A percentile compares a stretch with the other conserved stretches of the same genome.
Conservation (phyloP, 805 yeast species). For the Nakazawaea wyomingensis region DNA sequence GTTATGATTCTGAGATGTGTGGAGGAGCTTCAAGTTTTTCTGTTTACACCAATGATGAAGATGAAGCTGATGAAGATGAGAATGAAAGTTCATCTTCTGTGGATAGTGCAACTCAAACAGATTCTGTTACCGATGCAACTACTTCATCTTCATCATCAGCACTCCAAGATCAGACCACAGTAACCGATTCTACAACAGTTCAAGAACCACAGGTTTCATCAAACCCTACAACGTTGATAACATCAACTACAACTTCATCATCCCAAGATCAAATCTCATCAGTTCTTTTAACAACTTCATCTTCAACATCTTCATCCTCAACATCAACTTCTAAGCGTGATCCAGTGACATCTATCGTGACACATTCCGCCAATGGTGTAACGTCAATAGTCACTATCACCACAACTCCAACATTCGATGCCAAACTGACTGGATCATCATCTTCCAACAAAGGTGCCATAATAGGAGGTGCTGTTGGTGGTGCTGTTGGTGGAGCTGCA, state of each 20-base stretch:
- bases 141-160: constrained; percentile 25
- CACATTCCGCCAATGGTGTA: constrained; percentile 14
- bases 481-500: constrained; percentile 25
- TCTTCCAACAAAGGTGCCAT: constrained; percentile 27
- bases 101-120: background rate
- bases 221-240: constrained; percentile 13
- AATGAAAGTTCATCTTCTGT: background rate
- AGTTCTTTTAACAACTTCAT: background rate
- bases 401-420: constrained; percentile 21
- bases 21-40: constrained; percentile 45
- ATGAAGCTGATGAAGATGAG: constrained; percentile 8
- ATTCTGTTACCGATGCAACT: background rate
- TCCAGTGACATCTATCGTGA: constrained; percentile 18
- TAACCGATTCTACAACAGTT: constrained; percentile 13
- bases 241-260: constrained; percentile 16
- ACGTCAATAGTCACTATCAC: constrained; percentile 16
- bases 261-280: constrained; percentile 13
- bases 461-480: constrained; percentile 33
- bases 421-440: constrained; percentile 14
- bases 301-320: constrained; percentile 11
- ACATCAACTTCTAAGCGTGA: constrained; percentile 14
- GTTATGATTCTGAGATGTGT: constrained; percentile 57
- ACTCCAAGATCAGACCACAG: constrained; percentile 25
- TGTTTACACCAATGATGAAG: constrained; percentile 35
- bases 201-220: constrained; percentile 12